Conservation (phyloP, 495 filamentous ascomycete species). For the Bathelium albidoporum region DNA sequence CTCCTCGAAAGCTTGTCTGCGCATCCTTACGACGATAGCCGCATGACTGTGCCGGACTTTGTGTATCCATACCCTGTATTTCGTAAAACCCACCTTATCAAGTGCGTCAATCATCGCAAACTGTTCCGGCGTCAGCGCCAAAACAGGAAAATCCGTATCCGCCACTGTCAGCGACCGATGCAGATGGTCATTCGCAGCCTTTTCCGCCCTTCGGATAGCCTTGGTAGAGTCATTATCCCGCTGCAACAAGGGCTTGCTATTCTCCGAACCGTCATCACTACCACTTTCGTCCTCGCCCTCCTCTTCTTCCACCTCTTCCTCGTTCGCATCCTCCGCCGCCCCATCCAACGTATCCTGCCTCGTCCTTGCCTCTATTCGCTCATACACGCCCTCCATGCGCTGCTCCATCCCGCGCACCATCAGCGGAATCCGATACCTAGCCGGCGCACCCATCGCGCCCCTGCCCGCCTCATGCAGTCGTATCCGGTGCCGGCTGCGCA, state of each 20-base stretch:
- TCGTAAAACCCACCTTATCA: constrained; percentile 64
- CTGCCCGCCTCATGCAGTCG: constrained; percentile 63
- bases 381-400: constrained; percentile 63
- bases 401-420: constrained; percentile 61
- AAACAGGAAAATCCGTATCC: constrained; percentile 44
- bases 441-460: constrained; percentile 45
- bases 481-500: constrained; percentile 62
- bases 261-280: neutral
- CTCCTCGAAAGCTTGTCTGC: constrained; percentile 55
- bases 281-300: neutral
- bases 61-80: constrained; percentile 81
- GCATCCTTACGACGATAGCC: constrained; percentile 71
- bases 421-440: constrained; percentile 64
- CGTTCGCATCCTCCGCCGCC: neutral
- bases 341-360: neutral
- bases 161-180: constrained; percentile 7
- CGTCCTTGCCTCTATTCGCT: constrained; percentile 44
- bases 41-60: constrained; percentile 72
- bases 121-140: constrained; percentile 70
- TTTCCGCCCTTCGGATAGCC: neutral
- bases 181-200: neutral
- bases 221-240: neutral
- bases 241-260: neutral
- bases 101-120: constrained; percentile 72
- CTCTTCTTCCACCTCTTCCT: neutral